These are phyloP conservation scores for Acidiella bohemica DNA, from an alignment of 495 filamentous ascomycete species.

Conservation along the genomic window DNA sequence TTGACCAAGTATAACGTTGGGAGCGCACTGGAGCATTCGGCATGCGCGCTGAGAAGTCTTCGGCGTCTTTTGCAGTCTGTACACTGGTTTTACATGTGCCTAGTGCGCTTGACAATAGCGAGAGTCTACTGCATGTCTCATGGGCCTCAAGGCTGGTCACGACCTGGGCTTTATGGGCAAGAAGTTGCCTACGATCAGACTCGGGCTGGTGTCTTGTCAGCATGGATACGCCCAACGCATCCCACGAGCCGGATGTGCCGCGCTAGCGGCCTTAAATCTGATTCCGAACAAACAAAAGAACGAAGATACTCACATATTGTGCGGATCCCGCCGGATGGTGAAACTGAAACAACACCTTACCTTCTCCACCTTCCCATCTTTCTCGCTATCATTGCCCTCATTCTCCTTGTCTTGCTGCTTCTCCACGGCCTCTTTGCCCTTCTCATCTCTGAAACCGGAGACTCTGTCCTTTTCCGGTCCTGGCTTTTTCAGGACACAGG, in stretches of 20 bases:
- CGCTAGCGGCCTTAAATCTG: too few relatives aligned
- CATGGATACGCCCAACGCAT: slow-evolving; percentile 12
- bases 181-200: slow-evolving; percentile 93
- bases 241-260: not conserved
- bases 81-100: too few relatives aligned
- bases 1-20: too few relatives aligned
- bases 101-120: too few relatives aligned
- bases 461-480: slow-evolving; percentile 28
- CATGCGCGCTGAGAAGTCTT: too few relatives aligned
- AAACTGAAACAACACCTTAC: slow-evolving; percentile 97
- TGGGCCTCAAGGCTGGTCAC: too few relatives aligned
- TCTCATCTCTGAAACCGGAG: slow-evolving; percentile 47
- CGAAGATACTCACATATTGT: slow-evolving; percentile 73
- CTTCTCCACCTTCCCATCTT: slow-evolving; percentile 52
- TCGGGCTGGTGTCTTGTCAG: slow-evolving; percentile 51
- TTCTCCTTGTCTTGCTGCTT: not conserved
- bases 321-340: slow-evolving; percentile 80
- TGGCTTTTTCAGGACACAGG: slow-evolving; percentile 81
- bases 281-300: too few relatives aligned
- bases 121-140: too few relatives aligned
- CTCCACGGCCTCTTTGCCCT: slow-evolving; percentile 69
- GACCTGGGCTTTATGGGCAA: slow-evolving; percentile 44
- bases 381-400: slow-evolving; percentile 27
- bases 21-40: too few relatives aligned
- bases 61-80: too few relatives aligned